Conservation (phyloP, 768 basidiomycete genomes). For the Tylopilus rubrobrunneus region DNA sequence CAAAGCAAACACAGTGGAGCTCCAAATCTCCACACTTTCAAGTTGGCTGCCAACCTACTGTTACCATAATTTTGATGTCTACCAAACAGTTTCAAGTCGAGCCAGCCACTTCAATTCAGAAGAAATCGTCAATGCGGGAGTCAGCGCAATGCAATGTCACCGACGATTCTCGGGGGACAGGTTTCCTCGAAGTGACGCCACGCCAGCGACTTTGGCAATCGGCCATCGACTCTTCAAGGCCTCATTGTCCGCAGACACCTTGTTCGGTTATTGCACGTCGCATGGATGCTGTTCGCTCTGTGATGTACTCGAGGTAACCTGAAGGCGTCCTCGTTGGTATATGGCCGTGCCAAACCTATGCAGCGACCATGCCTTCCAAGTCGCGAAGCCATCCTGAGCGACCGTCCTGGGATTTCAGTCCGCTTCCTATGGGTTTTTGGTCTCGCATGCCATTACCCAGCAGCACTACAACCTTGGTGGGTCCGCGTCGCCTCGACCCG, state of each 20-base stretch:
- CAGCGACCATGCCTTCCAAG: constrained; percentile 12
- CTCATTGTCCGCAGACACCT: neutral
- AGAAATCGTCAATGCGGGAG: too few relatives aligned
- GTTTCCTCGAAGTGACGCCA: too few relatives aligned
- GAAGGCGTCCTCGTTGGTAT: constrained; percentile 25
- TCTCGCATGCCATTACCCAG: constrained; percentile 22
- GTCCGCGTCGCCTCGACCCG: constrained; percentile 20
- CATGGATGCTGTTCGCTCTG: constrained; percentile 11
- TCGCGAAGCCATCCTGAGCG: constrained; percentile 11
- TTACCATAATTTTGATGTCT: too few relatives aligned
- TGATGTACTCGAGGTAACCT: constrained; percentile 20
- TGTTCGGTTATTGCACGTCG: neutral
- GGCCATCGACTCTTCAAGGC: neutral
- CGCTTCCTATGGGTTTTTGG: constrained; percentile 9
- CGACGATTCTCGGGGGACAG: too few relatives aligned
- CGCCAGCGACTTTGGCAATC: neutral
- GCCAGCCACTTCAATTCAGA: too few relatives aligned
- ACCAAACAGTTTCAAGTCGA: too few relatives aligned
- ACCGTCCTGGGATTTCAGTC: constrained; percentile 13
- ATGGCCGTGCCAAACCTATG: constrained; percentile 28
- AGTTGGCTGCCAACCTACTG: too few relatives aligned
- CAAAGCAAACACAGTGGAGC: too few relatives aligned
- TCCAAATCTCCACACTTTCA: too few relatives aligned
- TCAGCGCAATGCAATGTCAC: too few relatives aligned
- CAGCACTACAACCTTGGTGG: constrained; percentile 4